phyloP scores from a whole-genome alignment of 345 rosid species.

The Eucalyptus erythrocorys region DNA sequence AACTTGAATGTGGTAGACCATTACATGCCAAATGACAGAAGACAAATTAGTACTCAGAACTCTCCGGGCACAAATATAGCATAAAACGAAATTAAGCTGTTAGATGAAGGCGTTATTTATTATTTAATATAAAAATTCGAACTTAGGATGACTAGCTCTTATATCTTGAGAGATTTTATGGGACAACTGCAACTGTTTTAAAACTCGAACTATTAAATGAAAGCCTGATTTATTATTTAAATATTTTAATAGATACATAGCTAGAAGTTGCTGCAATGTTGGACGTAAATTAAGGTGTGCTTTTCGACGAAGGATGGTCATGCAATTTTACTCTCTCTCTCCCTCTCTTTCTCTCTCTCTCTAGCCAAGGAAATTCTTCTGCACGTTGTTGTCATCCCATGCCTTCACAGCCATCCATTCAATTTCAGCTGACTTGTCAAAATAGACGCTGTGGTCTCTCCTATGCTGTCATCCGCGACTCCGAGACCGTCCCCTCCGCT shows the following conservation, averaged over 20 bases:
- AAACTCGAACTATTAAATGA: too few species aligned
- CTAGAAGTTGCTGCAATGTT: background rate
- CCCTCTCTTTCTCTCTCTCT: too few species aligned
- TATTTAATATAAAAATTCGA: too few species aligned
- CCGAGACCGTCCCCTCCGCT: background rate
- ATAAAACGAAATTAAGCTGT: too few species aligned
- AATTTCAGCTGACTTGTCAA: background rate
- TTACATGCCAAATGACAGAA: background rate
- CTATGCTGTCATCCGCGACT: background rate
- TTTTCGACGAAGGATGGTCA: background rate
- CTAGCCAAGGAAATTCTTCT: background rate
- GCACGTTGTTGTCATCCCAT: background rate
- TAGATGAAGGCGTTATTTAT: too few species aligned
- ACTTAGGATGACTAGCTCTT: too few species aligned
- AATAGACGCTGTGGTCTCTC: background rate
- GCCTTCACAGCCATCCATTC: background rate
- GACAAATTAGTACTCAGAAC: background rate
- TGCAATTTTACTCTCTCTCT: background rate
- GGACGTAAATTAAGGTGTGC: background rate
- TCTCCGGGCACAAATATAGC: accelerated
- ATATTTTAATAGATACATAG: background rate
- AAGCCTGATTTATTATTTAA: too few species aligned
- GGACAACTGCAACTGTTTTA: too few species aligned
- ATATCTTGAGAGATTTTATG: background rate
- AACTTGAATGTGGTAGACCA: background rate